Conservation (phyloP, 2,329 filamentous ascomycete species). For the Trichoderma brevicompactum region DNA sequence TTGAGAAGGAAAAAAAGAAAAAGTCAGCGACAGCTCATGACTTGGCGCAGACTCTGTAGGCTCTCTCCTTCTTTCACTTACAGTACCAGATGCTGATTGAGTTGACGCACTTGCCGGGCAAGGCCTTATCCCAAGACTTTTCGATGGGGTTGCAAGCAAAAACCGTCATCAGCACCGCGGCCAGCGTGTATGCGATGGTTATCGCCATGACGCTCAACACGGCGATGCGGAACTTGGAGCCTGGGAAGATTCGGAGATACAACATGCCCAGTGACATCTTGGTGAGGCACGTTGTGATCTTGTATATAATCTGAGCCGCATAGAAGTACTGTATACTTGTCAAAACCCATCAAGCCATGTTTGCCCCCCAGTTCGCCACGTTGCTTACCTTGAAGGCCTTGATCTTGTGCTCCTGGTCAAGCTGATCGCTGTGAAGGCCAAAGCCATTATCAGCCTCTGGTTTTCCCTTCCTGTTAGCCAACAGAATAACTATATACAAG, state of each 20-base stretch:
- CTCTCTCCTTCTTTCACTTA: neutral
- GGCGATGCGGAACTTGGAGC: neutral
- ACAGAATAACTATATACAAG: neutral
- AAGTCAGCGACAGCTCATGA: neutral
- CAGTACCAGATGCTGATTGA: slow-evolving; percentile 7
- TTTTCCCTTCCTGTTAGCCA: neutral
- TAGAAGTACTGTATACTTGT: neutral
- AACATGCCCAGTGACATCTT: neutral
- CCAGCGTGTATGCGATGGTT: neutral
- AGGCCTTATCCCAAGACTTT: neutral
- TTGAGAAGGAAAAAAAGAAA: neutral
- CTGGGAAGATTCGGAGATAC: neutral
- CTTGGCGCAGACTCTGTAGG: too few species aligned
- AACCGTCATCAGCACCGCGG: neutral
- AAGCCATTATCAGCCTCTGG: slow-evolving; percentile 11
- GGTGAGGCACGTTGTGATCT: neutral
- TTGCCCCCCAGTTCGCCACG: neutral
- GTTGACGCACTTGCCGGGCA: neutral
- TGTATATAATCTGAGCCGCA: slow-evolving; percentile 7
- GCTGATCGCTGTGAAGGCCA: slow-evolving; percentile 3
- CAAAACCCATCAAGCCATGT: neutral
- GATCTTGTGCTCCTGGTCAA: slow-evolving; percentile 2
- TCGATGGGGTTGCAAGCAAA: slow-evolving; percentile 3
- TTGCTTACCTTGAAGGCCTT: slow-evolving; percentile 1
- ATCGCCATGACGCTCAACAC: neutral